A percentile compares a stretch with the other conserved stretches of the same genome.
Evolutionary conservation across 306 rosid species (phyloP).

Genomic region (Vigna mungo): DNA sequence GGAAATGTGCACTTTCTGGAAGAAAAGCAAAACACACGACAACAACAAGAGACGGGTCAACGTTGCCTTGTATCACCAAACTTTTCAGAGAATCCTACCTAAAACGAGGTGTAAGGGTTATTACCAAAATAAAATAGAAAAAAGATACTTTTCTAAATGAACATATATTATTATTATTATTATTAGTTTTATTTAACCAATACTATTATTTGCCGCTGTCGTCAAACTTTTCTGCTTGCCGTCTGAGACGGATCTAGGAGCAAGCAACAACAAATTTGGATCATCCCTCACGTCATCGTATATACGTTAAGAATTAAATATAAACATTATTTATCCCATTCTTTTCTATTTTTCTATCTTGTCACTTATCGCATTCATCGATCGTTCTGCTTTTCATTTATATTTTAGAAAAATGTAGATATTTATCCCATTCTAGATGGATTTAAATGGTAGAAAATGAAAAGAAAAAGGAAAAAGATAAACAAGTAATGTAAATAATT

Average conservation of each 20-base stretch:
- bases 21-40: neutral
- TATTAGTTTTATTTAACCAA: neutral
- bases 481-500: neutral
- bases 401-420: neutral
- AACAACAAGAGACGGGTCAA: neutral
- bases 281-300: neutral
- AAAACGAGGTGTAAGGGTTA: too few species aligned
- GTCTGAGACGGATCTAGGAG: neutral
- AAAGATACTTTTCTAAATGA: neutral
- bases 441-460: neutral
- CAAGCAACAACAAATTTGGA: neutral
- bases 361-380: neutral
- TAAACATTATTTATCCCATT: neutral
- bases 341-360: too few species aligned
- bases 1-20: neutral
- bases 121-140: neutral
- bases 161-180: neutral
- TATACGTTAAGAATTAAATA: neutral
- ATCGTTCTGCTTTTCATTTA: neutral
- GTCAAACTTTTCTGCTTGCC: neutral
- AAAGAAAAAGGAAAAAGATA: neutral
- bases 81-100: neutral
- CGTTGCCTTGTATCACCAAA: neutral
- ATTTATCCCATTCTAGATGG: neutral
- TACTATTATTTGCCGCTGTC: neutral